phyloP scores from a whole-genome alignment of 1,139 yeast genomes.

The Zygotorulaspora mrakii region DNA sequence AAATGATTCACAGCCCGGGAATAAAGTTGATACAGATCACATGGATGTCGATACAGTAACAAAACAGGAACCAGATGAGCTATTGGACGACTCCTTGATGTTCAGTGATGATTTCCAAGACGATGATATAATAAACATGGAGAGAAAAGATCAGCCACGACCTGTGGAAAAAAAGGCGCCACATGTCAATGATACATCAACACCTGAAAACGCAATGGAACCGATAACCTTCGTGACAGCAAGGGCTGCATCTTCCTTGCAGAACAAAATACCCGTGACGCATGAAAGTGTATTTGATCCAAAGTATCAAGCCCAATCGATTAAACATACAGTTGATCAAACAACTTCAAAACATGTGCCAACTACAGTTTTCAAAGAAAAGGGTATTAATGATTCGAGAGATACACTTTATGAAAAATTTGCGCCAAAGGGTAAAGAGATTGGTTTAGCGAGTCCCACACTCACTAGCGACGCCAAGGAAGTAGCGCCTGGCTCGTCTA shows the following conservation, averaged over 20 bases:
- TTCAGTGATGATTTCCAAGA: conserved; percentile 58
- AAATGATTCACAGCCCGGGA: conserved; percentile 11
- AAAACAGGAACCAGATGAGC: conserved; percentile 37
- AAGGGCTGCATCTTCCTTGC: conserved; percentile 32
- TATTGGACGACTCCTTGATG: conserved; percentile 61
- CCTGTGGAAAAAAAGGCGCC: conserved; percentile 6
- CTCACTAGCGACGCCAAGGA: background rate
- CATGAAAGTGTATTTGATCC: conserved; percentile 33
- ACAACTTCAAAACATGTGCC: conserved; percentile 34
- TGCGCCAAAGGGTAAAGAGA: conserved; percentile 35
- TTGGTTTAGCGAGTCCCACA: conserved; percentile 13
- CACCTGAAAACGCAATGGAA: conserved; percentile 7
- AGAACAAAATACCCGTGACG: conserved; percentile 25
- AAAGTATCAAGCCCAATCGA: conserved; percentile 35
- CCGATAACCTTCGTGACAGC: conserved; percentile 35
- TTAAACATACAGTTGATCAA: conserved; percentile 36
- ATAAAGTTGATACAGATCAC: conserved; percentile 6
- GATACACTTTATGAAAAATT: conserved; percentile 29
- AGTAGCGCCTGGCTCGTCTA: conserved; percentile 4
- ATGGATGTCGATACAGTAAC: conserved; percentile 14
- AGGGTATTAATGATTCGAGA: conserved; percentile 24
- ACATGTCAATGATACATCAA: conserved; percentile 1
- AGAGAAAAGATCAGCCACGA: conserved; percentile 10
- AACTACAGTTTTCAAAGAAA: conserved; percentile 26
- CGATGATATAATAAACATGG: conserved; percentile 32